Evolutionary conservation across 768 basidiomycete species (phyloP).

Genomic region (Phaeotremella skinneri): DNA sequence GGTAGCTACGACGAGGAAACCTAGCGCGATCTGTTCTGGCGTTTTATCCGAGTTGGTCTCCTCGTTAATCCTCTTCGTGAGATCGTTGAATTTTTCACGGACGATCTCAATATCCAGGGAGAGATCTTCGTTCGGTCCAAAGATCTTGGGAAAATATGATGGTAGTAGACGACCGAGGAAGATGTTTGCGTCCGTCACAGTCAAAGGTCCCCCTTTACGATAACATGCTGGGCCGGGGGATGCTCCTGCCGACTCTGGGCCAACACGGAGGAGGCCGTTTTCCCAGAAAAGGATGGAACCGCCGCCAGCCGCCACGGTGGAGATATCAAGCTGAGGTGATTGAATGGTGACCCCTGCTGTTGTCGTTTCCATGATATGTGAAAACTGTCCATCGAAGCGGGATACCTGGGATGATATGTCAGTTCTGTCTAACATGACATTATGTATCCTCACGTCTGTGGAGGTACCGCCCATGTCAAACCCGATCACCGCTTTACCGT

Average conservation of each 20-base stretch:
- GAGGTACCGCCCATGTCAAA: slow-evolving; percentile 53
- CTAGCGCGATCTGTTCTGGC: slow-evolving; percentile 32
- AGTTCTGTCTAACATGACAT: slow-evolving; percentile 54
- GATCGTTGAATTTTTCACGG: slow-evolving; percentile 12
- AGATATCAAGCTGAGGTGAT: slow-evolving; percentile 79
- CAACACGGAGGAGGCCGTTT: slow-evolving; percentile 55
- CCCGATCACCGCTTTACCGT: slow-evolving; percentile 63
- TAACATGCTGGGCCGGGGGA: slow-evolving; percentile 32
- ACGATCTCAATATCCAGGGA: slow-evolving; percentile 24
- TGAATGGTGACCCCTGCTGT: slow-evolving; percentile 83
- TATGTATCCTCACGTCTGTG: slow-evolving; percentile 67
- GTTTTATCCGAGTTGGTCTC: slow-evolving; percentile 47
- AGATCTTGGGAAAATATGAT: slow-evolving; percentile 31
- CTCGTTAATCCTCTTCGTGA: slow-evolving; percentile 28
- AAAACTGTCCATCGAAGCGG: slow-evolving; percentile 60
- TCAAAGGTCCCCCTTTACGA: slow-evolving; percentile 36
- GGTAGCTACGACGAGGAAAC: slow-evolving; percentile 35
- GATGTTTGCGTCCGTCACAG: slow-evolving; percentile 46
- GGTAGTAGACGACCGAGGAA: slow-evolving; percentile 37
- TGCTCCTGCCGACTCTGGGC: slow-evolving; percentile 43
- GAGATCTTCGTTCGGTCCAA: slow-evolving; percentile 26
- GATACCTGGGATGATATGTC: slow-evolving; percentile 58
- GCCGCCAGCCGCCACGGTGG: slow-evolving; percentile 70
- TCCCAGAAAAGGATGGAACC: slow-evolving; percentile 31
- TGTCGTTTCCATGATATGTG: slow-evolving; percentile 91